Evolutionary conservation across 2,329 filamentous ascomycete species (phyloP), one percentile per base, ranked within the genome.

Genomic region (Cercospora sojina): DNA sequence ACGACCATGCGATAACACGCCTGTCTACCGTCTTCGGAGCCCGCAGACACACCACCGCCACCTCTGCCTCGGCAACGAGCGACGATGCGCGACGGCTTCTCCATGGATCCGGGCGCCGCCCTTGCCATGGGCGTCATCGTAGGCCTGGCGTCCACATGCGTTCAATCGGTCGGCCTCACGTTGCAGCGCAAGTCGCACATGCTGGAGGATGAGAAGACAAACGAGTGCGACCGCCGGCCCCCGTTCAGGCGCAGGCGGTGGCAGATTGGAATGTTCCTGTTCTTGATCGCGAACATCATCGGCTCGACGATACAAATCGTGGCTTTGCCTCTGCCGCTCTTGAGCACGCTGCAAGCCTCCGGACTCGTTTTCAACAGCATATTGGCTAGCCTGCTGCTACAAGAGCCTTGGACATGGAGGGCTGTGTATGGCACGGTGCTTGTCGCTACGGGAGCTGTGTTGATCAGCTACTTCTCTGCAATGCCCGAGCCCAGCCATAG

Each of bases 351-450:
- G 41, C 95, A 99, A 81, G 94, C 94, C 18, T 96, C 94, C 3
- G 95, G 95, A 53, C 85, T 99, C 64, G 95, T 99, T 69, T 99
- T 99, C 85, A 99, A 99, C 83, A 97, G 94, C 65, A 92, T 98
- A 79, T 97, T 96, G 84, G 95, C 95, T 68, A 96, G 93, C 53
- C 82, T 98, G 65, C 92, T 98, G 74, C 86, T 99, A 57, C 90
- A 91, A 75, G 94, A 99, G 80, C 92, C 93, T 4, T 99, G 98
- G 80, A 98, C 95, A 61, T 87, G 87, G 77, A 96, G 93, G 86
- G 97, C 94, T n/a, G 84, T 96, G 41, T 87, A 91, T 74, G 95
- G 95, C 41, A 99, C 95, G 1, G 74, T 95, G 61, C 86, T 99
- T 59, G 95, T 98, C 49, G 94, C 92, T 69, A 84, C 84, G 23